Evolutionary conservation across 1,284 basidiomycete genomes (phyloP), one percentile per base, ranked within the genome.

Genomic region (Leccinum proximum): DNA sequence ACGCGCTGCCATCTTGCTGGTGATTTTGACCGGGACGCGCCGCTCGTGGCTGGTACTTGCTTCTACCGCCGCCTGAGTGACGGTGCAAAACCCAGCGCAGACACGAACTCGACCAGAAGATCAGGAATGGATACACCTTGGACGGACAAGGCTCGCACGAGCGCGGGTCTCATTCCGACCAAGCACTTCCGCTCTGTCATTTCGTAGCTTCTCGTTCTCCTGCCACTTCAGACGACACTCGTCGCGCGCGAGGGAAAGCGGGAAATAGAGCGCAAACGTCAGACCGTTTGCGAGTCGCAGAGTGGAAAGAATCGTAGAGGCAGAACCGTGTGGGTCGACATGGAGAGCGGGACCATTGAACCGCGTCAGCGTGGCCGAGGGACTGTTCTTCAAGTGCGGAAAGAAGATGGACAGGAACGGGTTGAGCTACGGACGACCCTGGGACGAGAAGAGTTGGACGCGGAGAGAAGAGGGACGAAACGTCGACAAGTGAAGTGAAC

Each of bases 151-250:
- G 74, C 69, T 4, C 62, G 68, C 38, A 71, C 68, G 62, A 88
- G 76, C 13, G 74, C 66, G 18, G 80, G 78, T n/a, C 87, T 81
- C 70, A 86, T 77, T 48, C 79, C 79, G 2, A 86, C 78, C 5
- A 93, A 92, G 81, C 2, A 80, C 76, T 69, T 86, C 80, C 1
- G 91, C 90, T 10, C 84, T 80, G 66, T 86, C 80, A 69, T 93
- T 82, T 22, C 91, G 81, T 8, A 91, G 79, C 30, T 75, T 79
- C 66, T 87, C 82, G 16, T 92, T 79, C 61, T 82, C 79, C 62
- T 78, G 77, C n/a, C 83, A 81, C 67, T 87, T 88, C 66, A 81
- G 76, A 38, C 73, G 75, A 70, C 89, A 91, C 75, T 93, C 91
- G 63, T 88, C 84, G 16, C 81, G 79, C 4, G 85, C 79, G 10